Evolutionary conservation across 2,329 filamentous ascomycete genomes (phyloP), one percentile per base, ranked within the genome.

Genomic region (Verruconis gallopava): DNA sequence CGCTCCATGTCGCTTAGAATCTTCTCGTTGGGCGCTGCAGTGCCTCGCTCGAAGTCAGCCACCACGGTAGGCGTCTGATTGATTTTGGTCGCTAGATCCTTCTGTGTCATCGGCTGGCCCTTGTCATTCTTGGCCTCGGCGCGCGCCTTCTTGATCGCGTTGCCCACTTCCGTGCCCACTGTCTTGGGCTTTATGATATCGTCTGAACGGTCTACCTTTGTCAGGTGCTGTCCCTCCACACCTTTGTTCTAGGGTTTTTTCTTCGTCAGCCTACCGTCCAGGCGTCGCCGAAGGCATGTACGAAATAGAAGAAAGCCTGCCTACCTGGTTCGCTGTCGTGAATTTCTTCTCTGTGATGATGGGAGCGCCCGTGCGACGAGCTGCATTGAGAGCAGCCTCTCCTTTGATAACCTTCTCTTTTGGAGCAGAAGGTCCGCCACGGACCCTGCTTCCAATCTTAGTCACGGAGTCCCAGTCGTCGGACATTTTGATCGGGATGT

Each of bases 141-240:
- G 50, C 91, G 83, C 43, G 82, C 76, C 56, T 80, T 74, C 55
- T 77, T 73, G 67, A 96, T 95, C 50, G 81, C 83, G 51, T 84
- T 77, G 55, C 83, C 85, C 50, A 96, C 85, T 44, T 75, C 71
- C 56, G 73, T 72, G 59, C 86, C 85, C 45, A 63, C 72, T 37
- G 85, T 93, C 69, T 93, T 93, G 58, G 86, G 88, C 71, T 94
- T 94, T 66, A 96, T 81, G 67, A 95, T 94, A 61, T 95, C 91
- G 71, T 96, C 88, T 60, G 79, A 80, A 53, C 89, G 88, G 72
- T 96, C 91, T 63, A 98, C 88, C 72, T 96, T 95, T 52, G 91
- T 96, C 50, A 96, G 73, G 60, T 85, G 88, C 68, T 98, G 91
- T 53, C 91, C 91, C 67, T 96, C 89, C 51, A 30, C 25, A n/a